These are phyloP conservation scores for Hyaloscypha variabilis DNA, from an alignment of 495 filamentous ascomycete genomes.

Conservation along the genomic window DNA sequence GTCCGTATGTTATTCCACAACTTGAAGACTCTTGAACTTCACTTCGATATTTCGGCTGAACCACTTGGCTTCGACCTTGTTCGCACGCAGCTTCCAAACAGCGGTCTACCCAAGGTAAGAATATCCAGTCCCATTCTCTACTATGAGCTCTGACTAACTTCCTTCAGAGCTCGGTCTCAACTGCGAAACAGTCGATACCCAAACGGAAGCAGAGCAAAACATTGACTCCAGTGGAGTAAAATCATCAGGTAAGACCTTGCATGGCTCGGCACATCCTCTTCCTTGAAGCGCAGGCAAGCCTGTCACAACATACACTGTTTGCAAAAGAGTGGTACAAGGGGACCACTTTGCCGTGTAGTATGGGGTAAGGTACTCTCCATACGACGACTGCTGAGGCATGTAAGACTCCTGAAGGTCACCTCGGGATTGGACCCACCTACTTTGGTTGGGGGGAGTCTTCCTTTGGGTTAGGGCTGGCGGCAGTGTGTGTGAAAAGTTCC, in stretches of 20 bases:
- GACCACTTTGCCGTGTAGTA: background rate
- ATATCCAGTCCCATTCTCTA: background rate
- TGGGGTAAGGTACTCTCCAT: background rate
- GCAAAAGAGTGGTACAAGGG: constrained; percentile 1
- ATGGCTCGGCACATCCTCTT: background rate
- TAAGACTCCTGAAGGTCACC: background rate
- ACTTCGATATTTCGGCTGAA: background rate
- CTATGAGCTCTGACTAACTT: background rate
- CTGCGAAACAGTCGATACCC: background rate
- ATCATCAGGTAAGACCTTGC: background rate
- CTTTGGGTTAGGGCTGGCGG: background rate
- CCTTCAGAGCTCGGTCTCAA: background rate
- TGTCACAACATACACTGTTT: background rate
- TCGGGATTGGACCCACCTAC: background rate
- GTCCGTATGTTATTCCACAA: background rate
- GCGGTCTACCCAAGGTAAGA: background rate
- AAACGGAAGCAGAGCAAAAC: background rate
- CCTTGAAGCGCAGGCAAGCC: background rate
- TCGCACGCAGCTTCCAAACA: background rate
- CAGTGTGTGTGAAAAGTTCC: background rate
- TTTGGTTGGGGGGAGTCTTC: constrained; percentile 1
- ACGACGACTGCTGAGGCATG: background rate
- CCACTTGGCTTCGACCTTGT: background rate
- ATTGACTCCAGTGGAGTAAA: background rate
- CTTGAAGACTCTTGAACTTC: background rate